Evolutionary conservation across 2,329 filamentous ascomycete genomes (phyloP), one percentile per base, ranked within the genome.

Genomic region (Ciborinia camelliae): DNA sequence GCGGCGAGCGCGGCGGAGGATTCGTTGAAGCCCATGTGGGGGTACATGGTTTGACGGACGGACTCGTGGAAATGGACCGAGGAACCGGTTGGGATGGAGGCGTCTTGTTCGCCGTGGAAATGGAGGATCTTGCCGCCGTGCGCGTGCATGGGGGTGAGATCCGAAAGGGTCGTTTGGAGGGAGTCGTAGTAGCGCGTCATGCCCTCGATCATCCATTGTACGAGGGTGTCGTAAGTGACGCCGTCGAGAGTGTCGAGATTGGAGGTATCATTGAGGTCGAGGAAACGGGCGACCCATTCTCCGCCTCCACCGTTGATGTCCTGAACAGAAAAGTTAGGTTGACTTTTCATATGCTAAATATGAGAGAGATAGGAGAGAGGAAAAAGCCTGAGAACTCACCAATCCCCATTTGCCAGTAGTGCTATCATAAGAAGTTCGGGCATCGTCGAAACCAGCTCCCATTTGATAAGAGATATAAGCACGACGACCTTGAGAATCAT

Each of bases 51-150:
- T 4, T 69, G 70, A 48, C 80, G 79, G 39, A 86, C 83, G 8
- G 81, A 80, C 63, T 85, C 77, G 74, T 78, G 81, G 76, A 85
- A 87, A 70, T 80, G 81, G 1, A 84, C 79, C 0, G 82, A 84
- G 0, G 81, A 83, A 7, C 77, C 82, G 1, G 84, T 73, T 0
- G 83, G 83, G 66, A 87, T 76, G 6, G 77, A 79, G 18, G 77
- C 73, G 72, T 86, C 84, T 1, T 79, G 81, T 73, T 86, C 83
- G 60, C 83, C 83, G 73, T 86, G 83, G 76, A 80, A 84, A 72
- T 85, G 82, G 12, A 86, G 74, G 5, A 86, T 73, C 73, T 86
- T 86, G 57, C 82, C 83, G 32, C 83, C 84, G 0, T 76, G 69
- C 2, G 75, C 64, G 30, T 81, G 75, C 76, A 85, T 85, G 10